Evolutionary conservation across 73 alveolate species (phyloP).

Genomic region (Breviolum minutum): DNA sequence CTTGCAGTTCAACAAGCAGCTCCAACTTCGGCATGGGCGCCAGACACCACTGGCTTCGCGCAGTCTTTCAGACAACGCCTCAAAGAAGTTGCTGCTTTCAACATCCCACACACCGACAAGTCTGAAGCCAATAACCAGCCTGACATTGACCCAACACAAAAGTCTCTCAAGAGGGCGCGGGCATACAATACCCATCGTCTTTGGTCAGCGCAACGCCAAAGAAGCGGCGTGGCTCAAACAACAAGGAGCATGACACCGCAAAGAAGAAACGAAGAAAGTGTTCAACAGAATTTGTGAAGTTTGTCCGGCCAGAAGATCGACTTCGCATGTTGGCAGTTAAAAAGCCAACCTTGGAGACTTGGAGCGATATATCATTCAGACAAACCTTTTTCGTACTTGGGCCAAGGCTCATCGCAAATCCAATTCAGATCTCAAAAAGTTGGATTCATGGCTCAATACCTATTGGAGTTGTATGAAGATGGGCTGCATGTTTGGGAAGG

Average conservation of each 20-base stretch:
- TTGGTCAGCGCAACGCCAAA: neutral
- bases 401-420: neutral
- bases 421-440: neutral
- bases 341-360: neutral
- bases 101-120: neutral
- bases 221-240: neutral
- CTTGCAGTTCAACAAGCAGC: neutral
- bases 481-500: slow-evolving; percentile 11
- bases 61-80: neutral
- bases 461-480: neutral
- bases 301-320: neutral
- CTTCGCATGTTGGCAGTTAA: neutral
- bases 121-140: neutral
- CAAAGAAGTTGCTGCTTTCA: neutral
- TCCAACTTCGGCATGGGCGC: neutral
- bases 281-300: neutral
- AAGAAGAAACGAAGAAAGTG: neutral
- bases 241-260: neutral
- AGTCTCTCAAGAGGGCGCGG: neutral
- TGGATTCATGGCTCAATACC: neutral
- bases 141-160: neutral
- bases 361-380: neutral
- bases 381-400: neutral
- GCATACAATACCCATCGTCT: neutral
- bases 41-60: neutral